A percentile compares a stretch with the other conserved stretches of the same genome.
These are phyloP conservation scores for Isoetes engelmannii DNA, from an alignment of 83 land plant species.

Conservation along the genomic window DNA sequence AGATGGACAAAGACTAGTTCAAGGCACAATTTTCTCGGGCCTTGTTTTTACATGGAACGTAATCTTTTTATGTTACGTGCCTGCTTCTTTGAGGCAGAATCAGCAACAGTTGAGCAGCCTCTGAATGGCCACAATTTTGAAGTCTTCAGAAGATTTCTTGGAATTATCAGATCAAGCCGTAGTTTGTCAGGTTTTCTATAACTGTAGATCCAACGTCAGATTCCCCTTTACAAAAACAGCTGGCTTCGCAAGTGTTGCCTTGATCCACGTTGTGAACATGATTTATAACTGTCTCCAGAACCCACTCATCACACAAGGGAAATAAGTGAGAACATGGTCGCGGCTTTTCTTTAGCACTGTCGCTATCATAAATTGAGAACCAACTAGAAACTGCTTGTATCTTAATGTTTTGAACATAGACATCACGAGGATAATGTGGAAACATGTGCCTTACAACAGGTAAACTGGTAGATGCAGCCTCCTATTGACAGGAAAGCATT, in stretches of 20 bases:
- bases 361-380: slow-evolving; percentile 72
- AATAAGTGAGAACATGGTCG: slow-evolving; percentile 60
- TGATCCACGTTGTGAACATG: slow-evolving; percentile 25
- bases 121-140: no score
- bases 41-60: no score
- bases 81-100: no score
- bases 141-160: no score
- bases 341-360: slow-evolving; percentile 72
- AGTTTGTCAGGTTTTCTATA: slow-evolving; percentile 29
- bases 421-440: slow-evolving; percentile 75
- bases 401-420: slow-evolving; percentile 50
- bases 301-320: slow-evolving; percentile 60
- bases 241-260: slow-evolving; percentile 73
- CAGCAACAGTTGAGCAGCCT: no score
- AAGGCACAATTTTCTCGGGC: no score
- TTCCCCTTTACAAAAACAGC: slow-evolving; percentile 67
- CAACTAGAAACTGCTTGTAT: slow-evolving; percentile 78
- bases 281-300: slow-evolving; percentile 39
- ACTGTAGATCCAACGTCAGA: slow-evolving; percentile 54
- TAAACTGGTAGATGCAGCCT: slow-evolving; percentile 60
- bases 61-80: no score
- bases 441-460: slow-evolving; percentile 83
- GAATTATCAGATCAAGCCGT: no score
- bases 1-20: no score
- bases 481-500: slow-evolving; percentile 27